These are phyloP conservation scores for Aspergillus arachidicola DNA, from an alignment of 2,329 filamentous ascomycete genomes.

Conservation along the genomic window DNA sequence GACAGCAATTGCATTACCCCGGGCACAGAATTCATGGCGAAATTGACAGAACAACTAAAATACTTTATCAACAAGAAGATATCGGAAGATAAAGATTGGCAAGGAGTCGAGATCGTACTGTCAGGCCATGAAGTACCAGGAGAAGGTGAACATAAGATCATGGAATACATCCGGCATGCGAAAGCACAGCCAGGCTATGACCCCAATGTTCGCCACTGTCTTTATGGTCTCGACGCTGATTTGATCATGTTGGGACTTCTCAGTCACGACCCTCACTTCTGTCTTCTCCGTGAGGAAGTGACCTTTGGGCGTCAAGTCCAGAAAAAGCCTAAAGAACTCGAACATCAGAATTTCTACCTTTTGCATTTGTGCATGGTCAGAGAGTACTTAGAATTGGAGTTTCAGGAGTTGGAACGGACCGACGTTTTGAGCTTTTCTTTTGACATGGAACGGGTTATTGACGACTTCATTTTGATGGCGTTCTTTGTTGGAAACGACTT, in stretches of 20 bases:
- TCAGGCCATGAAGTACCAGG: conserved; percentile 97
- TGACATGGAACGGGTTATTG: conserved; percentile 94
- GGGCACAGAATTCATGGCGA: conserved; percentile 96
- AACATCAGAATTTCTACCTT: conserved; percentile 98
- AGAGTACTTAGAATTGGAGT: conserved; percentile 95
- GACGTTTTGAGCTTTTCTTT: conserved; percentile 75
- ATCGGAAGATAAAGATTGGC: conserved; percentile 95
- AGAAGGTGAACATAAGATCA: conserved; percentile 99
- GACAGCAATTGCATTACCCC: conserved; percentile 99
- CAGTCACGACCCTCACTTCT: conserved; percentile 98
- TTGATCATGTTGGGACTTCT: conserved; percentile 97
- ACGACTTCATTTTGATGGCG: conserved; percentile 99
- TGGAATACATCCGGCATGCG: conserved; percentile 98
- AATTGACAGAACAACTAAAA: conserved; percentile 87
- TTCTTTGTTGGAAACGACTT: conserved; percentile 99
- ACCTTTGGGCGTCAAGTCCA: conserved; percentile 90
- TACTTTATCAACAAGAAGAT: conserved; percentile 99
- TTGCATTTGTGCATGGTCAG: conserved; percentile 97
- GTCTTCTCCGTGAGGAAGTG: conserved; percentile 92
- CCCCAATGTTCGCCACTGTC: conserved; percentile 89
- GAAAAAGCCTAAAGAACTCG: conserved; percentile 90
- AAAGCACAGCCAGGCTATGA: conserved; percentile 94
- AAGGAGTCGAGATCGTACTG: conserved; percentile 91
- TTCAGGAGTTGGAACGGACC: conserved; percentile 82
- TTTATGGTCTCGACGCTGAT: conserved; percentile 96